These are phyloP conservation scores for Ogataea salicorniae DNA, from an alignment of 805 yeast genomes.

Conservation along the genomic window DNA sequence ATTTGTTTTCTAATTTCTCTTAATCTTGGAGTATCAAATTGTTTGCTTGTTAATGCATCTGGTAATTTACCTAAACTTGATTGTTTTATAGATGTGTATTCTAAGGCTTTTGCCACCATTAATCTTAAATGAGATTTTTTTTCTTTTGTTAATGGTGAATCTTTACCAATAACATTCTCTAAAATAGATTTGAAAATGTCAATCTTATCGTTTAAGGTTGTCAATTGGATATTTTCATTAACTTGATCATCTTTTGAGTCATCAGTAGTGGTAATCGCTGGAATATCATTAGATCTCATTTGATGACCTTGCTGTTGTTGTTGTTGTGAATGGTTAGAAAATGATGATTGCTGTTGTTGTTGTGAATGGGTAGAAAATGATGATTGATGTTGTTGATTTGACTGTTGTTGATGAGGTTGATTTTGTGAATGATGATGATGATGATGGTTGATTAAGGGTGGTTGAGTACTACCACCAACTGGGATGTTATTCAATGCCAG, in stretches of 20 bases:
- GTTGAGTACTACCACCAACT: constrained; percentile 2
- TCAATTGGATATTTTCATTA: constrained; percentile 11
- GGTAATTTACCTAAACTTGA: constrained; percentile 71
- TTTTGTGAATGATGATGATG: no score
- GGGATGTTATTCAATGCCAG: constrained; percentile 16
- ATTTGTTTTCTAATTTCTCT: constrained; percentile 79
- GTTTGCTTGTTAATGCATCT: constrained; percentile 60
- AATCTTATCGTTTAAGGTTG: constrained; percentile 20
- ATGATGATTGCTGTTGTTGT: neutral
- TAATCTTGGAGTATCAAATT: constrained; percentile 81
- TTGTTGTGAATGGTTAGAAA: neutral
- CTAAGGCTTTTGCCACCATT: constrained; percentile 39
- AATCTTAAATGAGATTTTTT: constrained; percentile 41
- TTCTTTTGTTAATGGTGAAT: constrained; percentile 34
- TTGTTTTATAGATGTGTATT: constrained; percentile 39
- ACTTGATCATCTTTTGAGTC: constrained; percentile 10
- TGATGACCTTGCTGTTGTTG: constrained; percentile 4
- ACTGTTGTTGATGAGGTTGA: constrained; percentile 28
- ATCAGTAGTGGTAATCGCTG: constrained; percentile 6
- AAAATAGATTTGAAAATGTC: constrained; percentile 15
- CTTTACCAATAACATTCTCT: constrained; percentile 10
- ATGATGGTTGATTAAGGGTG: no score
- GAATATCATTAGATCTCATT: constrained; percentile 2
- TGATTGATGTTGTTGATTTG: neutral
- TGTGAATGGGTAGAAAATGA: neutral